A percentile compares a stretch with the other conserved stretches of the same genome.
Evolutionary conservation across 495 filamentous ascomycete species (phyloP).

Genomic region (Xylaria bambusicola): DNA sequence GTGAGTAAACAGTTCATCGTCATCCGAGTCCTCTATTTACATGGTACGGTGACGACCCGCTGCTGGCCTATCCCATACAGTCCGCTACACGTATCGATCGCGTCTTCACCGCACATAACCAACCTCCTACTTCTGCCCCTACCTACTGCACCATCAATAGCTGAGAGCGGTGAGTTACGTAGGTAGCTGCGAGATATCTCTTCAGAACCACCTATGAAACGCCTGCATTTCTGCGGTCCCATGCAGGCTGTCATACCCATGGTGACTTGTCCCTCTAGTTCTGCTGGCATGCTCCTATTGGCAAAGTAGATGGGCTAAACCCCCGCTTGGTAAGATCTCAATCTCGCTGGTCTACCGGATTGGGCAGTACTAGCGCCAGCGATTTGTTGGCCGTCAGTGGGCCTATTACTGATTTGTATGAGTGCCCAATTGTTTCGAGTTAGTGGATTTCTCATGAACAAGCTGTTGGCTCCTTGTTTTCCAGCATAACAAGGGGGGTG

Average conservation of each 20-base stretch:
- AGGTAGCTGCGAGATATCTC: too few species aligned
- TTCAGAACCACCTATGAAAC: constrained; percentile 1
- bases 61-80: not conserved
- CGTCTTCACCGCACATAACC: constrained; percentile 6
- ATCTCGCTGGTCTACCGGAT: constrained; percentile 9
- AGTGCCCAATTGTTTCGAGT: constrained; percentile 1
- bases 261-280: not conserved
- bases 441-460: constrained; percentile 1
- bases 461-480: not conserved
- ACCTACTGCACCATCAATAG: too few species aligned
- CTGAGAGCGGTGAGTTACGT: constrained; percentile 18
- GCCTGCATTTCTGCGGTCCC: not conserved
- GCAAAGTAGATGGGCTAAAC: not conserved
- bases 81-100: constrained; percentile 4
- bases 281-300: constrained; percentile 20
- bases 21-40: not conserved
- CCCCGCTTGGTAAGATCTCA: constrained; percentile 1
- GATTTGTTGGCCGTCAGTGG: not conserved
- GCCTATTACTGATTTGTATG: not conserved
- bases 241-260: not conserved
- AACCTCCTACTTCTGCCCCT: too few species aligned
- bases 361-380: not conserved
- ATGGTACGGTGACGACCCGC: not conserved
- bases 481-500: not conserved
- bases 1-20: not conserved